phyloP scores from a whole-genome alignment of 768 basidiomycete species.

The Hortiboletus flavorubellus region DNA sequence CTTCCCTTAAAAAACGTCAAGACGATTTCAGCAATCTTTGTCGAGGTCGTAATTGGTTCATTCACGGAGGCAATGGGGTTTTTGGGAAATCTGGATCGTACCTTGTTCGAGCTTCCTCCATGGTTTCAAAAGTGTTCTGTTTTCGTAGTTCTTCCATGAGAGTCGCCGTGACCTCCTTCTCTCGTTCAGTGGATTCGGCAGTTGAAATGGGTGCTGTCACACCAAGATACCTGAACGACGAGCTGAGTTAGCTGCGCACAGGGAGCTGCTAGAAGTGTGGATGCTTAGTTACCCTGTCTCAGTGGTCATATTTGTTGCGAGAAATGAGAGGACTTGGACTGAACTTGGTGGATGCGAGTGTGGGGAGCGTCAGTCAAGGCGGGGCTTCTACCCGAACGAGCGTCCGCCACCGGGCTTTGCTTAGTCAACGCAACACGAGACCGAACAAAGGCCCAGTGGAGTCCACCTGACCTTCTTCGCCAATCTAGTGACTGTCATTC shows the following conservation, averaged over 20 bases:
- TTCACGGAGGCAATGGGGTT: constrained; percentile 1
- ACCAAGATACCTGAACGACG: constrained; percentile 58
- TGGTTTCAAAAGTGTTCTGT: constrained; percentile 86
- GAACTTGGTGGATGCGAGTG: constrained; percentile 10
- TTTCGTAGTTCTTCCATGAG: constrained; percentile 88
- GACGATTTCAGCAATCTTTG: constrained; percentile 21
- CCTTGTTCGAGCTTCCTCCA: constrained; percentile 86
- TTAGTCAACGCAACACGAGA: constrained; percentile 20
- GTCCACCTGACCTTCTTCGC: too few relatives aligned
- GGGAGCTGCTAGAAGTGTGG: constrained; percentile 6
- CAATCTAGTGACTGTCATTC: too few relatives aligned
- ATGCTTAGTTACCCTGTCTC: constrained; percentile 37
- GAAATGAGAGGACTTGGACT: constrained; percentile 1
- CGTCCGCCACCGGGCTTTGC: constrained; percentile 15
- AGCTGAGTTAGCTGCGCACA: constrained; percentile 9
- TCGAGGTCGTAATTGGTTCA: neutral
- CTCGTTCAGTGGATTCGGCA: constrained; percentile 67
- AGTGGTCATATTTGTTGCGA: constrained; percentile 35
- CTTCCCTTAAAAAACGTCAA: constrained; percentile 66
- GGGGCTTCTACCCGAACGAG: constrained; percentile 5
- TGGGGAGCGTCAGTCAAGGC: constrained; percentile 12
- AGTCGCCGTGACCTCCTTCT: constrained; percentile 78
- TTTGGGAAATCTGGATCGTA: constrained; percentile 34
- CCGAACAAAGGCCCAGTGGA: neutral
- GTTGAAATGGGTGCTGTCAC: constrained; percentile 86